Percentiles rank a stretch among this genome's conserved stretches.
phyloP scores from a whole-genome alignment of 164 flowering plant genomes.

The Protea cynaroides region DNA sequence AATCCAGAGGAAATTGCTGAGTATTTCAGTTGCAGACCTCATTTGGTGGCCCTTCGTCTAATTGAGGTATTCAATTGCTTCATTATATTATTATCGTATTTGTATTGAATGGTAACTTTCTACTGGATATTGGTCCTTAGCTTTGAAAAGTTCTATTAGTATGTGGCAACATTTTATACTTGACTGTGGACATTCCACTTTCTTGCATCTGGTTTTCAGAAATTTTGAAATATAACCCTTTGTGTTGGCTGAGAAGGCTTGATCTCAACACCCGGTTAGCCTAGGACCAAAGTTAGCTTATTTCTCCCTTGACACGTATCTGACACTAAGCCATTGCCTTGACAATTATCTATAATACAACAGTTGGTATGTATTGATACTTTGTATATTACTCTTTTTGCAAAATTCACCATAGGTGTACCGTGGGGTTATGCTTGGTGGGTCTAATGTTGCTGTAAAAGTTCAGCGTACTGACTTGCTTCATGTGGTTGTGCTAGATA shows the following conservation, averaged over 20 bases:
- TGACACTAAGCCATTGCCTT: not conserved
- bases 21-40: conserved; percentile 85
- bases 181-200: not conserved
- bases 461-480: conserved; percentile 93
- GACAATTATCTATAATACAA: too few species aligned
- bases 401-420: conserved; percentile 54
- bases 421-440: conserved; percentile 64
- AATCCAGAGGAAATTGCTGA: conserved; percentile 62
- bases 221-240: too few species aligned
- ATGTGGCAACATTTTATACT: not conserved
- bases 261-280: too few species aligned
- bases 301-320: not conserved
- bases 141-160: not conserved
- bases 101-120: not conserved
- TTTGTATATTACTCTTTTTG: not conserved
- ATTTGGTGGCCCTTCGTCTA: conserved; percentile 74
- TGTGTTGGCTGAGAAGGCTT: too few species aligned
- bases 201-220: not conserved
- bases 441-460: conserved; percentile 78
- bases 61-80: conserved; percentile 59
- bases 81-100: not conserved
- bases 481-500: conserved; percentile 82
- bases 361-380: not conserved
- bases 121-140: not conserved
- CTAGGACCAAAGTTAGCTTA: too few species aligned